Evolutionary conservation across 768 basidiomycete species (phyloP), one percentile per base, ranked within the genome.

Genomic region (Lactifluus echinatus): DNA sequence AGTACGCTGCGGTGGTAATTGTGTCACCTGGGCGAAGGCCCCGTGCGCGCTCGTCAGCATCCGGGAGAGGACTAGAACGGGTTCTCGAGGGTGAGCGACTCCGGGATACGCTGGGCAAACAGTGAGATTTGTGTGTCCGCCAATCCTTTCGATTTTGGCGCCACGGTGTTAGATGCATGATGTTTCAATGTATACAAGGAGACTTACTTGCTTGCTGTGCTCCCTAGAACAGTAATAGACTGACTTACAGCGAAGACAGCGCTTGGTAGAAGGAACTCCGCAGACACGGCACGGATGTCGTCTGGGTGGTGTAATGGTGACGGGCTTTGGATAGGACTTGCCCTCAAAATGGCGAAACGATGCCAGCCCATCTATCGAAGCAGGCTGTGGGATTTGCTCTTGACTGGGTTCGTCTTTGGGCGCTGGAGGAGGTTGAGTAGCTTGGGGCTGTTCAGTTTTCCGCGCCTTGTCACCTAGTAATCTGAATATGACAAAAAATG

Each of bases 281-380:
- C 58, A 59, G 48, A 59, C 48, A 7, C 58, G 58, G 29, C 58
- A 59, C 11, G 58, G 58, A 33, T 44, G 58, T 21, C 53, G 53
- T 44, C 48, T 49, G 28, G 53, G 48, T 24, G 58, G 48, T 8
- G 58, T 37, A n/a, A 28, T 50, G 2, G 48, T 21, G 8, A 26
- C n/a, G 17, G 53, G 57, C 34, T 45, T 49, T 29, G 42, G 14
- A 19, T 43, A 26, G 46, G 46, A 42, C 12, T 55, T 59, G 40
- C 43, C 48, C 48, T 39, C 53, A 29, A 42, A 21, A 37, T 43
- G 45, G 40, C 42, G 56, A 51, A 51, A 59, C 0, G 42, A 52
- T 11, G 46, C 46, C 15, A 43, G 36, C 6, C 46, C 56, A 21
- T 58, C 46, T 29, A 36, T 7, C 17, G 40, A 33, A 37, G 23